A percentile compares a stretch with the other conserved stretches of the same genome.
phyloP scores from a whole-genome alignment of 2,329 filamentous ascomycete genomes.

The Trichoderma sp. region DNA sequence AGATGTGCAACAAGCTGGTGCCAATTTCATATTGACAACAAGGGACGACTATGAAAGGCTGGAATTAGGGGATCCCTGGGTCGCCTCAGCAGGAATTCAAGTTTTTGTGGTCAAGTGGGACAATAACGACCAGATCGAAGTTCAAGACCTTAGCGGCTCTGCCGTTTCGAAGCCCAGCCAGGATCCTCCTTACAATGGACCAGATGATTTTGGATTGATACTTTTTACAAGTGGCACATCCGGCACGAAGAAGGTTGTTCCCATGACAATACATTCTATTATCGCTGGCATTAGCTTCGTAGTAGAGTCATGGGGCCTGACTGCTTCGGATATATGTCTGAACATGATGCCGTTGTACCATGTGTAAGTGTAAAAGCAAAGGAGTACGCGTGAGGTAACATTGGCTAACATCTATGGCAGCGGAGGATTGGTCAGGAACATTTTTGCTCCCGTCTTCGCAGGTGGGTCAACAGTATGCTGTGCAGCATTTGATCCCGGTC shows the following conservation, averaged over 20 bases:
- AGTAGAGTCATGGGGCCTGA: slow-evolving; percentile 57
- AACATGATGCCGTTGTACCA: slow-evolving; percentile 66
- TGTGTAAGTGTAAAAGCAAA: slow-evolving; percentile 45
- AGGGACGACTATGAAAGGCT: slow-evolving; percentile 46
- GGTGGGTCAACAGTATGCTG: slow-evolving; percentile 60
- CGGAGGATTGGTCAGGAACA: slow-evolving; percentile 58
- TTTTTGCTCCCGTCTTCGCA: slow-evolving; percentile 59
- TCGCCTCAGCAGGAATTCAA: slow-evolving; percentile 41
- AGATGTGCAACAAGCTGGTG: slow-evolving; percentile 53
- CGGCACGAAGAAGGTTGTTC: slow-evolving; percentile 62
- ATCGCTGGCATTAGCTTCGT: slow-evolving; percentile 56
- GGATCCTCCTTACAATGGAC: slow-evolving; percentile 42
- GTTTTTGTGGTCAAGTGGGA: slow-evolving; percentile 47
- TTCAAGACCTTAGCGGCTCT: slow-evolving; percentile 34
- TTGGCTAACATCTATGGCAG: slow-evolving; percentile 36
- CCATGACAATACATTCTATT: slow-evolving; percentile 55
- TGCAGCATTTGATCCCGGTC: slow-evolving; percentile 55
- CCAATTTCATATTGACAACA: slow-evolving; percentile 52
- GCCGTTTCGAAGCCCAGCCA: slow-evolving; percentile 15
- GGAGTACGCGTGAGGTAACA: neutral
- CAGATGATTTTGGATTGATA: slow-evolving; percentile 54
- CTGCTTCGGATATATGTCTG: slow-evolving; percentile 52
- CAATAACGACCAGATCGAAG: slow-evolving; percentile 43
- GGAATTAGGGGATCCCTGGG: slow-evolving; percentile 40
- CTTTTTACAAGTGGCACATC: slow-evolving; percentile 63